A percentile compares a stretch with the other conserved stretches of the same genome.
These are phyloP conservation scores for Pseudognaphalium luteoalbum DNA, from an alignment of 129 eudicot genomes.

Conservation along the genomic window DNA sequence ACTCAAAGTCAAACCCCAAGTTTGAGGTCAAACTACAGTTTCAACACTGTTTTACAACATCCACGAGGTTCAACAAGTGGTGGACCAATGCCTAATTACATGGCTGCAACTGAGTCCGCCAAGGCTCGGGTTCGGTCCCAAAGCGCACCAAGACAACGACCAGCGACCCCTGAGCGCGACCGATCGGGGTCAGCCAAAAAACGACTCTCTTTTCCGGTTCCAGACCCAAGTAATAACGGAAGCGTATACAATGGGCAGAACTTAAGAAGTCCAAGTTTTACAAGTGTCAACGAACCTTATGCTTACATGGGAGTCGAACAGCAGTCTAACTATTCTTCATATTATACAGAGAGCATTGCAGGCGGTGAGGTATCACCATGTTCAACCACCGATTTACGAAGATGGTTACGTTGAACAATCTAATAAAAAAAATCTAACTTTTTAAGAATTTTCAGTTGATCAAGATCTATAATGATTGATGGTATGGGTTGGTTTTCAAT, in stretches of 20 bases:
- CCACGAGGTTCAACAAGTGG: constrained; percentile 38
- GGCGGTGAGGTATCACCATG: constrained; percentile 83
- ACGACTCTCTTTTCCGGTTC: constrained; percentile 70
- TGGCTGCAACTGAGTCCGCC: constrained; percentile 92
- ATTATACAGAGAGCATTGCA: constrained; percentile 63
- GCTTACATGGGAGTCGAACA: constrained; percentile 55
- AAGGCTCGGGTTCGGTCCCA: constrained; percentile 76
- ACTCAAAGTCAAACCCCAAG: constrained; percentile 69
- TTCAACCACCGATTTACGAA: constrained; percentile 70
- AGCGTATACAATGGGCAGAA: constrained; percentile 39
- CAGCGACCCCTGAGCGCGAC: constrained; percentile 69
- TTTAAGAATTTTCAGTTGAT: constrained; percentile 4
- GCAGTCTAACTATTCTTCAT: constrained; percentile 70
- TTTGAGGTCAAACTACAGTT: constrained; percentile 63
- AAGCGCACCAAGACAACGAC: constrained; percentile 82
- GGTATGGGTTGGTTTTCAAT: constrained; percentile 18
- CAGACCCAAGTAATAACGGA: constrained; percentile 45
- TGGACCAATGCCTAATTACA: constrained; percentile 62
- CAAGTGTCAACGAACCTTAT: constrained; percentile 42
- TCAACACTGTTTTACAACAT: constrained; percentile 41
- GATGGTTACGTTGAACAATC: constrained; percentile 61
- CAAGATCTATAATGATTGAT: constrained; percentile 21
- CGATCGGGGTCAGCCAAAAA: constrained; percentile 61
- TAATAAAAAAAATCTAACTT: constrained; percentile 31
- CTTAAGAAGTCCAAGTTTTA: constrained; percentile 79